Conservation (phyloP, 225 moss, liverwort and hornwort genomes). For the Physcomitrellopsis africana region DNA sequence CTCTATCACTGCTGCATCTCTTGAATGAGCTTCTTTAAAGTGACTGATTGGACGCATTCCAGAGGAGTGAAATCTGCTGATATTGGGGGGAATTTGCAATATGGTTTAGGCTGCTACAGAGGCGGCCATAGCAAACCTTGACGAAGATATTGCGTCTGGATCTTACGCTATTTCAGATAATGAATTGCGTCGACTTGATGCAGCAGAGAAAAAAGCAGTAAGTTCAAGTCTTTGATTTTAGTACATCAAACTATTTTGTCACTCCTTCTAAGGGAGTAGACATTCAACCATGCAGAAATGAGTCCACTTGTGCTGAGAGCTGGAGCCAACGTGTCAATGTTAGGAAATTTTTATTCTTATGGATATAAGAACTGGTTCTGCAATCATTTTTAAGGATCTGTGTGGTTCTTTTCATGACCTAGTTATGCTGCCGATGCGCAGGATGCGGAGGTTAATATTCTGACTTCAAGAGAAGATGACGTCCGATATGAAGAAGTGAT, state of each 20-base stretch:
- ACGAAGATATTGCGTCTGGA: conserved; percentile 52
- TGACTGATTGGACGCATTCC: conserved; percentile 11
- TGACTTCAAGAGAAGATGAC: conserved; percentile 45
- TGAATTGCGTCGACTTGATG: conserved; percentile 52
- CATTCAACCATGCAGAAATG: not conserved
- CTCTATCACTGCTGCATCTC: conserved; percentile 19
- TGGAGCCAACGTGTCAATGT: conserved; percentile 8
- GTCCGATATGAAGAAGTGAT: conserved; percentile 65
- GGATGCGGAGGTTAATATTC: conserved; percentile 68
- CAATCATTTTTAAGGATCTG: conserved; percentile 13
- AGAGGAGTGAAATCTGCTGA: conserved; percentile 29
- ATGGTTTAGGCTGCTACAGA: conserved; percentile 41
- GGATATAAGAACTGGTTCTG: not conserved
- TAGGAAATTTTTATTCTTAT: conserved; percentile 14
- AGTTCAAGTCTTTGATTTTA: conserved; percentile 45
- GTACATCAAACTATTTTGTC: conserved; percentile 6
- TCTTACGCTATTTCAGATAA: conserved; percentile 42
- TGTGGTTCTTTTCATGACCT: conserved; percentile 19
- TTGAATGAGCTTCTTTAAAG: conserved; percentile 19
- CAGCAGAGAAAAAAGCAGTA: conserved; percentile 60
- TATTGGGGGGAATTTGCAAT: conserved; percentile 26
- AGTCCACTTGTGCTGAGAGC: not conserved
- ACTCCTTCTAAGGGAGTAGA: no score
- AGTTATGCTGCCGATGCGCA: conserved; percentile 43
- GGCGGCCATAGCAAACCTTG: conserved; percentile 43